phyloP scores from a whole-genome alignment of 768 basidiomycete species.

The Termitomyces sp. region DNA sequence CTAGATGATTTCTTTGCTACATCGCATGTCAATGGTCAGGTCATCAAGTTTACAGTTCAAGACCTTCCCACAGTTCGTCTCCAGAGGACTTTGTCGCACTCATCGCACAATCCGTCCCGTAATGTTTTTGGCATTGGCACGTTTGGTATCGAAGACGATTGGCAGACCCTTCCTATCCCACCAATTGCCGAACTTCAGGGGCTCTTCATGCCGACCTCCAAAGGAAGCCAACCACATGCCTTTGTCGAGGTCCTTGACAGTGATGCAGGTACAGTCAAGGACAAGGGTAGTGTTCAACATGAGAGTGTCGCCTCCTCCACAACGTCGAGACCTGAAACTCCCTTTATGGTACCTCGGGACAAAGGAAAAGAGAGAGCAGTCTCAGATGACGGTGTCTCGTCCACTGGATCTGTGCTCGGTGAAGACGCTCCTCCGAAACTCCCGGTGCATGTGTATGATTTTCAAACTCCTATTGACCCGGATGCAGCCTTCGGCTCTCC shows the following conservation, averaged over 20 bases:
- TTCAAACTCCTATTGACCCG: slow-evolving; percentile 5
- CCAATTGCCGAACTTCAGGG: slow-evolving; percentile 25
- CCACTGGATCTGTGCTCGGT: slow-evolving; percentile 33
- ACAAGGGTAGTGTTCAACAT: slow-evolving; percentile 19
- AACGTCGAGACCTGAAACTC: slow-evolving; percentile 14
- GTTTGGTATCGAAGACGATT: slow-evolving; percentile 52
- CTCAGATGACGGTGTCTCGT: slow-evolving; percentile 26
- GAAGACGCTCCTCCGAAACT: slow-evolving; percentile 47
- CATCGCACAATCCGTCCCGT: slow-evolving; percentile 31
- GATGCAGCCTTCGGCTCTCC: not conserved
- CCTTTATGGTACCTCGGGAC: slow-evolving; percentile 19
- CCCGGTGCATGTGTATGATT: slow-evolving; percentile 55
- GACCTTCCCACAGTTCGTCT: slow-evolving; percentile 43
- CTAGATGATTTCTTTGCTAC: slow-evolving; percentile 64
- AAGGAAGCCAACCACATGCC: slow-evolving; percentile 45
- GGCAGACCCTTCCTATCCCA: slow-evolving; percentile 54
- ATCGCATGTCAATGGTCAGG: slow-evolving; percentile 21
- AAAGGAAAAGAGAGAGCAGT: slow-evolving; percentile 50
- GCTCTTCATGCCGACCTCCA: slow-evolving; percentile 28
- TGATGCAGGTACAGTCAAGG: slow-evolving; percentile 23
- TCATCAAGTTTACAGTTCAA: slow-evolving; percentile 57
- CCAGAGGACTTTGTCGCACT: slow-evolving; percentile 22
- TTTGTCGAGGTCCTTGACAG: slow-evolving; percentile 54
- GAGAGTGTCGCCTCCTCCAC: slow-evolving; percentile 28
- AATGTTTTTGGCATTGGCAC: slow-evolving; percentile 54